These are phyloP conservation scores for Phytopythium sindhum DNA, from an alignment of 352 stramenopile genomes.

Conservation along the genomic window DNA sequence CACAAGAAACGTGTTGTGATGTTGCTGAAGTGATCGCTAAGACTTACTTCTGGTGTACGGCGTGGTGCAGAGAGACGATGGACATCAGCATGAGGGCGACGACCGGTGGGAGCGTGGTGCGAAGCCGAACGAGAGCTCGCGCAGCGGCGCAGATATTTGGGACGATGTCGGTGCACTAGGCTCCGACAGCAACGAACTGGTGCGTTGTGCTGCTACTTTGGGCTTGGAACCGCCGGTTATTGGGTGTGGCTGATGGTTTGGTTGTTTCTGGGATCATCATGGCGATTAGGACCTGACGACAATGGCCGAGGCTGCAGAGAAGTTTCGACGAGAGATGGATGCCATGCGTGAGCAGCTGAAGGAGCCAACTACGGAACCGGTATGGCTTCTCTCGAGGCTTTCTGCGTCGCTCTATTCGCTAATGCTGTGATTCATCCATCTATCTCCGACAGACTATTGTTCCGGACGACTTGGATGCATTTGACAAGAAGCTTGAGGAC, in stretches of 20 bases:
- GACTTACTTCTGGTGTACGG: background rate
- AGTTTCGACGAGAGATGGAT: conserved; percentile 86
- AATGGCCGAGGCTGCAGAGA: conserved; percentile 77
- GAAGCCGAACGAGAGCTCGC: conserved; percentile 28
- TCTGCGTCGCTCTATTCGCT: background rate
- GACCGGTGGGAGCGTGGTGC: conserved; percentile 58
- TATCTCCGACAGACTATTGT: background rate
- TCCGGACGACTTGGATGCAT: conserved; percentile 57
- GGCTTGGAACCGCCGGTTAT: background rate
- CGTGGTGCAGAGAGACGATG: conserved; percentile 22
- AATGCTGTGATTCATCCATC: background rate
- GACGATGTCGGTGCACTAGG: conserved; percentile 65
- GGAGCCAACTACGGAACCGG: conserved; percentile 25
- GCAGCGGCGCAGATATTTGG: conserved; percentile 63
- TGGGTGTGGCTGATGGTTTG: background rate
- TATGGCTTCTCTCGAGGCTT: conserved; percentile 6
- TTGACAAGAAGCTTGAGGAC: conserved; percentile 78
- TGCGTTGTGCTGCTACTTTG: conserved; percentile 13
- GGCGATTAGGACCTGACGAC: conserved; percentile 65
- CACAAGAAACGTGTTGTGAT: background rate
- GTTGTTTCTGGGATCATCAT: conserved; percentile 5
- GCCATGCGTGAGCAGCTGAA: conserved; percentile 63
- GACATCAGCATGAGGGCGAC: conserved; percentile 35
- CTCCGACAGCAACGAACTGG: conserved; percentile 57
- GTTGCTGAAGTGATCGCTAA: background rate